A percentile compares a stretch with the other conserved stretches of the same genome.
These are phyloP conservation scores for Komagataella pseudopastoris DNA, from an alignment of 805 yeast species.

Conservation along the genomic window DNA sequence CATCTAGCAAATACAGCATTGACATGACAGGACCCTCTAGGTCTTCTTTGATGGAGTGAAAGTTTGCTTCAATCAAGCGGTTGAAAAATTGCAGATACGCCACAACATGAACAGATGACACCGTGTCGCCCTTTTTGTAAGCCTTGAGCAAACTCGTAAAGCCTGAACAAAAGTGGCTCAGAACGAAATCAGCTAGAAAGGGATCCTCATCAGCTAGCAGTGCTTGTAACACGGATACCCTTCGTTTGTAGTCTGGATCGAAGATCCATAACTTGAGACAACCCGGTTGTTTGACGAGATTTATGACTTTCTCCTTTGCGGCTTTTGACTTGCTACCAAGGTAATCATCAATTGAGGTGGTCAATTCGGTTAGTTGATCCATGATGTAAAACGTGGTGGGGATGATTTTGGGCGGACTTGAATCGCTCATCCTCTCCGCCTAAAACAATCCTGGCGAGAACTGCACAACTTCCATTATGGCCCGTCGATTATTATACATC, in stretches of 20 bases:
- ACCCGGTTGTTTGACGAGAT: neutral
- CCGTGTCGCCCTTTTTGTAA: neutral
- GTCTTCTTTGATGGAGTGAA: neutral
- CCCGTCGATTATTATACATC: neutral
- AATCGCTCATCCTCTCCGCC: neutral
- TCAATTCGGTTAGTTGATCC: neutral
- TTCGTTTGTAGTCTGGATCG: neutral
- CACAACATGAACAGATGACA: neutral
- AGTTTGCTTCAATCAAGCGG: neutral
- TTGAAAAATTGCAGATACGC: neutral
- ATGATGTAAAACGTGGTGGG: neutral
- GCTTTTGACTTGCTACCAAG: neutral
- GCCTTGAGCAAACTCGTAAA: neutral
- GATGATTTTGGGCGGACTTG: neutral
- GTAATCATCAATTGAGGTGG: neutral
- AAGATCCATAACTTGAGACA: neutral
- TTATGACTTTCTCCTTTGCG: neutral
- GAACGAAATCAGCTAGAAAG: neutral
- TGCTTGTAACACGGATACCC: neutral
- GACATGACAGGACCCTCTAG: neutral
- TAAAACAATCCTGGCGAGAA: neutral
- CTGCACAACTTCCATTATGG: no score
- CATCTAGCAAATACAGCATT: neutral
- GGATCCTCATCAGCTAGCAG: neutral
- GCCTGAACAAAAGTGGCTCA: neutral